Base-by-base conservation (phyloP, 768 basidiomycete species). In the Hydnomerulius pinastri region DNA sequence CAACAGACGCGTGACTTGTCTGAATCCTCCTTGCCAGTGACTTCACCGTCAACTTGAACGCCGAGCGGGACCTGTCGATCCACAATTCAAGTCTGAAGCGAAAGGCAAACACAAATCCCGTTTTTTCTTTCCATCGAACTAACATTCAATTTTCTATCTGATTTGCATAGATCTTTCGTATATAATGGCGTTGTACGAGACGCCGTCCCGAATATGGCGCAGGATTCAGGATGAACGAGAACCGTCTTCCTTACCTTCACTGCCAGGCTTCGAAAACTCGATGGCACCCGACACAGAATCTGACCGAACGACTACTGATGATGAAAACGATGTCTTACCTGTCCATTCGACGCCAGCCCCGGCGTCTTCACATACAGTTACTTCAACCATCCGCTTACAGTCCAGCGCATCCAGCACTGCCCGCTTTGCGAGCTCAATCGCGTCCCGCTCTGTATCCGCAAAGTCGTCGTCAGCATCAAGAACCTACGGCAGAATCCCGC, bases 131-230 rank as follows among this genome's bases (percentile, higher is more conserved):
- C 25, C 24, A 17, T 27, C 18, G 8, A 11, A 33, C 3, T 10
- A 23, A 4, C 36, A 30, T n/a, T 33, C 20, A 23, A 18, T 9
- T 5, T 23, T 28, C 7, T 25, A 13, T 17, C n/a, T 21, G 25
- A n/a, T 21, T 33, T 42, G 3, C 13, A 35, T 52, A 54, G 39
- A 49, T 32, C n/a, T 9, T 6, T 27, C 38, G 6, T 46, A 20
- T 12, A 33, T 23, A 71, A 76, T 83, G 61, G 75, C 75, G 13
- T 68, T 80, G 70, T 74, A 83, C 23, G 90, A 93, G 68, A 93
- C 90, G 13, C 90, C 90, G 0, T 92, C 91, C 21, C 77, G 90
- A 37, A 84, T 93, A 61, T 89, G 86, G 86, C 79, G 90, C 24
- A 80, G 91, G 39, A 91, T 93, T 43, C 82, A 92, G 66, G 86